Percentiles rank a stretch among this genome's conserved stretches.
Conservation (phyloP, 1,284 basidiomycete genomes). For the Papiliotrema terrestris region DNA sequence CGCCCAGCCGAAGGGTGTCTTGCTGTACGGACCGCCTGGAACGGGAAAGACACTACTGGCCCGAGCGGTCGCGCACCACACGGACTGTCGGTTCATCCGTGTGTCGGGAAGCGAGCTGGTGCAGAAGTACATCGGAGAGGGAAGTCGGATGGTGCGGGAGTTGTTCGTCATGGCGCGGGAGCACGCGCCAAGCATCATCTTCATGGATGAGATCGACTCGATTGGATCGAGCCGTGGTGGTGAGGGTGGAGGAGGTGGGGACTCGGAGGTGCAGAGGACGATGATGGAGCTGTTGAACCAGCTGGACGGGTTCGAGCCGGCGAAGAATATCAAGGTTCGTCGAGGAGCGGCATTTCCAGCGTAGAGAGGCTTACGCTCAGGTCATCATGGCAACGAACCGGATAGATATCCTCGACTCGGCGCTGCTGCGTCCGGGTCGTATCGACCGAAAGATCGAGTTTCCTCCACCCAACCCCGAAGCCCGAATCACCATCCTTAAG, state of each 20-base stretch:
- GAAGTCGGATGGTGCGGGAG: slow-evolving; percentile 93
- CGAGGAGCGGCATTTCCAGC: slow-evolving; percentile 1
- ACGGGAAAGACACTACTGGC: slow-evolving; percentile 95
- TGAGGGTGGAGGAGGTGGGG: slow-evolving; percentile 79
- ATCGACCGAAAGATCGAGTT: slow-evolving; percentile 99
- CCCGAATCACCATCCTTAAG: slow-evolving; percentile 90
- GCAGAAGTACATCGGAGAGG: slow-evolving; percentile 98
- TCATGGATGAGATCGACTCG: slow-evolving; percentile 99
- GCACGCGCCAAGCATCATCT: slow-evolving; percentile 98
- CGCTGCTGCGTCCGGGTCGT: slow-evolving; percentile 89
- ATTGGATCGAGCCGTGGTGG: slow-evolving; percentile 93
- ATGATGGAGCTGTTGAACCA: slow-evolving; percentile 98
- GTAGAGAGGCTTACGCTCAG: slow-evolving; percentile 10
- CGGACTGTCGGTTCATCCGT: slow-evolving; percentile 96
- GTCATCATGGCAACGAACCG: slow-evolving; percentile 99
- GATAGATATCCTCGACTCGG: slow-evolving; percentile 95
- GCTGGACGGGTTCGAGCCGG: slow-evolving; percentile 94
- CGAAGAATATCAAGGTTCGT: slow-evolving; percentile 89
- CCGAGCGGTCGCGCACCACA: slow-evolving; percentile 94
- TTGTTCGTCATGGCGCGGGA: slow-evolving; percentile 98
- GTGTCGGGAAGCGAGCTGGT: slow-evolving; percentile 94
- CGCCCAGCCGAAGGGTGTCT: slow-evolving; percentile 94
- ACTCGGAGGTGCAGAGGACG: slow-evolving; percentile 96
- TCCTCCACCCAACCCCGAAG: slow-evolving; percentile 96
- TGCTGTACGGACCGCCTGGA: slow-evolving; percentile 93